Conservation (phyloP, 306 rosid genomes). For the Mimosa bimucronata region DNA sequence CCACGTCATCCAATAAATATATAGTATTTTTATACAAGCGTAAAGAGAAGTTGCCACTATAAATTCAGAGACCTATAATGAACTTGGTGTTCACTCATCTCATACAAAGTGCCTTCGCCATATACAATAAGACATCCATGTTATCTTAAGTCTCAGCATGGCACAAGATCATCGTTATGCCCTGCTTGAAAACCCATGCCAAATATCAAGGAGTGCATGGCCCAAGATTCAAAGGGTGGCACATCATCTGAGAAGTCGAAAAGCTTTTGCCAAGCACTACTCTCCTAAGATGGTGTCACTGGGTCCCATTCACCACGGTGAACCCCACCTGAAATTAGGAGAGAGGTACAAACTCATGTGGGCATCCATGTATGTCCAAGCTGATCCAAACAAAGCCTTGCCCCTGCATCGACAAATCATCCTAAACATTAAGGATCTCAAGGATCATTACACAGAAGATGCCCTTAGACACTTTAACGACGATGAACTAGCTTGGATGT, state of each 20-base stretch:
- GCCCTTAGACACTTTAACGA: neutral
- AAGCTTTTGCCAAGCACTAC: neutral
- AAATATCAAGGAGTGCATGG: neutral
- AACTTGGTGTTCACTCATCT: neutral
- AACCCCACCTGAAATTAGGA: neutral
- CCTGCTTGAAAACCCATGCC: neutral
- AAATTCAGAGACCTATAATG: neutral
- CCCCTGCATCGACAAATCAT: neutral
- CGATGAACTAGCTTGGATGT: neutral
- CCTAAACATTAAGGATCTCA: neutral
- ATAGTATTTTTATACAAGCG: neutral
- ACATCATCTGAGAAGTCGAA: neutral
- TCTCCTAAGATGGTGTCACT: slow-evolving; percentile 14
- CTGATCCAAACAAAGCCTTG: neutral
- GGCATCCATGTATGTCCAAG: neutral
- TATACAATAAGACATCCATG: neutral
- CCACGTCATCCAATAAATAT: neutral
- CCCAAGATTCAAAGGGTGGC: slow-evolving; percentile 36
- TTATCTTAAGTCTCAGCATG: neutral
- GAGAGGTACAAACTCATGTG: slow-evolving; percentile 7
- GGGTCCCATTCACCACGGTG: slow-evolving; percentile 34
- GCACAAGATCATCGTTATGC: neutral
- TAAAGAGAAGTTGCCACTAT: neutral
- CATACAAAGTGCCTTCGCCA: neutral
- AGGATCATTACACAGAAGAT: slow-evolving; percentile 1